Percentiles rank a stretch among this genome's conserved stretches.
These are phyloP conservation scores for Bolboschoenoplectus hybrid DNA, from an alignment of 202 grass and related monocot genomes.

Conservation along the genomic window DNA sequence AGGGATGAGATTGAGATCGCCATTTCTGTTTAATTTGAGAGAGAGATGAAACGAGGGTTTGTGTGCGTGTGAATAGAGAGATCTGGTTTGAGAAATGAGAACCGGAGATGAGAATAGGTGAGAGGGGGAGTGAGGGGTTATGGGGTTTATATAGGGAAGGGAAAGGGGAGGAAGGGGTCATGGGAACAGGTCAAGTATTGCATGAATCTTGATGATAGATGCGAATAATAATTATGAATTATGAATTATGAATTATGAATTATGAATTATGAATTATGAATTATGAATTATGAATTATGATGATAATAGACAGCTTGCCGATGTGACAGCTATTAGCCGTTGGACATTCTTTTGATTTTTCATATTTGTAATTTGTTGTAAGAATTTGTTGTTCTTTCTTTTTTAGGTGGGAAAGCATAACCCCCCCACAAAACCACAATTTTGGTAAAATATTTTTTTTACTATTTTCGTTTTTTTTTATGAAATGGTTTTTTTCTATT, in stretches of 20 bases:
- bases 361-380: background rate
- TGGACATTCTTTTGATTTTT: slow-evolving; percentile 21
- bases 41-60: background rate
- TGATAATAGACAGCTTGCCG: slow-evolving; percentile 15
- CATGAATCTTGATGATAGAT: background rate
- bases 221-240: background rate
- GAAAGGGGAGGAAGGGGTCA: background rate
- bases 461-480: background rate
- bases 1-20: background rate
- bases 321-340: slow-evolving; percentile 41
- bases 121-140: background rate
- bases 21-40: slow-evolving; percentile 15
- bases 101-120: background rate
- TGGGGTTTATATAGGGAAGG: background rate
- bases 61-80: background rate
- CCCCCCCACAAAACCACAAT: background rate
- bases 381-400: background rate
- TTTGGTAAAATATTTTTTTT: background rate
- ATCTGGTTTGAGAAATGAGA: background rate
- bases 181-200: slow-evolving; percentile 4
- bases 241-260: background rate
- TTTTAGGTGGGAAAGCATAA: background rate
- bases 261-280: background rate
- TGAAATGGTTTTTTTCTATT: background rate
- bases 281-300: background rate